Percentiles rank a stretch among this genome's conserved stretches.
These are phyloP conservation scores for Penicillium crustosum DNA, from an alignment of 2,329 filamentous ascomycete genomes.

Conservation along the genomic window DNA sequence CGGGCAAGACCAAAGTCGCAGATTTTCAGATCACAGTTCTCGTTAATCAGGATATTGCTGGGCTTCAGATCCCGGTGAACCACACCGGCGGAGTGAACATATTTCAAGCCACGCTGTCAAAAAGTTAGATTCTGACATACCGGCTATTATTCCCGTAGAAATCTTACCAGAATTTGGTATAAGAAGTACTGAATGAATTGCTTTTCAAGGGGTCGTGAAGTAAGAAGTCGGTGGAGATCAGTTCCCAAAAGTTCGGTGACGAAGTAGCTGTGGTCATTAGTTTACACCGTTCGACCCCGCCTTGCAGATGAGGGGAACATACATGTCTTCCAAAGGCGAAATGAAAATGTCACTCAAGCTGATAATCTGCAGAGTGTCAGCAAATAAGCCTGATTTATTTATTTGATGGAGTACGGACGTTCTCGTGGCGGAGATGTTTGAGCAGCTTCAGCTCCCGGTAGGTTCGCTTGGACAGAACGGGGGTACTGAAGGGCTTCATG, in stretches of 20 bases:
- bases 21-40: conserved; percentile 99
- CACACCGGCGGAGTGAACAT: conserved; percentile 96
- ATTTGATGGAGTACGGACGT: conserved; percentile 55
- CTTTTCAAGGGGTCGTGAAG: conserved; percentile 93
- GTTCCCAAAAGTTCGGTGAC: conserved; percentile 97
- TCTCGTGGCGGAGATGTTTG: conserved; percentile 95
- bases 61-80: conserved; percentile 97
- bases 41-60: conserved; percentile 98
- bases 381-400: background rate
- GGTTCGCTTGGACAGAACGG: conserved; percentile 93
- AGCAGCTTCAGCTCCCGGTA: conserved; percentile 96
- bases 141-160: background rate
- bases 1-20: conserved; percentile 97
- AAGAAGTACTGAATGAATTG: conserved; percentile 99
- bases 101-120: conserved; percentile 87
- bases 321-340: conserved; percentile 98
- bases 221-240: conserved; percentile 91
- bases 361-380: conserved; percentile 67
- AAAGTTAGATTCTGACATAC: conserved; percentile 19
- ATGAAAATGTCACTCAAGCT: conserved; percentile 99
- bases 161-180: conserved; percentile 91
- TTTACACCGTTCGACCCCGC: conserved; percentile 9
- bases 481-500: conserved; percentile 99
- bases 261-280: conserved; percentile 68
- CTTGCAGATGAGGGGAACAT: conserved; percentile 39